Base-by-base conservation (phyloP, 768 basidiomycete species). In the Sutorius australiensis region DNA sequence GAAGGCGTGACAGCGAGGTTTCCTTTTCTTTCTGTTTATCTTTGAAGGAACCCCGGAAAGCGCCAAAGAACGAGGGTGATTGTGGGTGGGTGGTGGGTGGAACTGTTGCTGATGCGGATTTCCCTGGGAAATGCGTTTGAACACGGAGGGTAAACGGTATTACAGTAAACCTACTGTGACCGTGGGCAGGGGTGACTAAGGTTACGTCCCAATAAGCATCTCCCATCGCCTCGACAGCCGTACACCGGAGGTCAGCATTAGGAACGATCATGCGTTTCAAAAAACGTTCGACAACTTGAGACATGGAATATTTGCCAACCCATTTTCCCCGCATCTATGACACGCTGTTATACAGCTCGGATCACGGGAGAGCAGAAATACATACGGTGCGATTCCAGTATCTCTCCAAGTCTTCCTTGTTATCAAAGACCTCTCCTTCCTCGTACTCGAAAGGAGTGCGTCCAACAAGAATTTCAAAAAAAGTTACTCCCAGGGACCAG, bases 391-490 rank as follows among this genome's bases (percentile, higher is more conserved):
- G 81, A 40, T 80, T 74, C 86, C 91, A 95, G 67, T 99, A 99
- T 48, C 78, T 78, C 65, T 92, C 86, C 24, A 95, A 70, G 58
- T 92, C 89, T 39, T 89, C 90, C 61, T 87, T 84, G 13, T 83
- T 87, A 8, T 78, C 72, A 58, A 94, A 87, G 54, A 86, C 79
- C 63, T 95, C 90, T 7, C 84, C 83, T 58, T 91, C 89, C 37
- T 81, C 79, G 57, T 87, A 66, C 67, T 94, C 89, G 63, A 98
- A 98, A 2, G 95, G 94, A 2, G 95, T 98, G 10, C 95, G 80
- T 1, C 95, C 95, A 21, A 86, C 75, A 31, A 98, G 80, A 55
- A 99, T 89, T 69, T 99, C 95, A 67, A 97, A 99, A 68, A 98
- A 89, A 0, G 95, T 92, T 27, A 95, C 75, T 43, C 87, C 87